These are phyloP conservation scores for Pelargonium nanum DNA, from an alignment of 345 rosid species.

Conservation along the genomic window DNA sequence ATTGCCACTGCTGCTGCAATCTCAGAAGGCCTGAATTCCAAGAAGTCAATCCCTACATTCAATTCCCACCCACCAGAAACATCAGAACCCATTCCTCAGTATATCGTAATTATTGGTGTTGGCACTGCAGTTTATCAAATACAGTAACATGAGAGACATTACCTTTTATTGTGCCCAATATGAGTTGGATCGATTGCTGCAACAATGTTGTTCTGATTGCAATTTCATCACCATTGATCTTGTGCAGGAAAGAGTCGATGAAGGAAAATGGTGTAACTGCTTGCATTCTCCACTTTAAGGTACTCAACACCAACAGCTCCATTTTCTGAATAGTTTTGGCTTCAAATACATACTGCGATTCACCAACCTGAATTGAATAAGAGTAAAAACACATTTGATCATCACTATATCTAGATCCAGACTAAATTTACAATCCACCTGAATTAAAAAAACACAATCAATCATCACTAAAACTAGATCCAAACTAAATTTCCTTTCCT, in stretches of 20 bases:
- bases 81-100: slow-evolving; percentile 17
- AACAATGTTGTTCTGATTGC: slow-evolving; percentile 21
- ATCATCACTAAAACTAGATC: too few relatives aligned
- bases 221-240: slow-evolving; percentile 35
- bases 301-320: slow-evolving; percentile 66
- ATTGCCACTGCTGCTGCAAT: slow-evolving; percentile 76
- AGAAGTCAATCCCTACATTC: slow-evolving; percentile 55
- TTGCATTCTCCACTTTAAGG: slow-evolving; percentile 67
- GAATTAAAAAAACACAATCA: too few relatives aligned
- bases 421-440: too few relatives aligned
- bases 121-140: slow-evolving; percentile 1
- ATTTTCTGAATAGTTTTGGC: slow-evolving; percentile 57
- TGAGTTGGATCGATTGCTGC: slow-evolving; percentile 39
- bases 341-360: slow-evolving; percentile 52
- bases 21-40: slow-evolving; percentile 71
- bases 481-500: background rate
- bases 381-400: background rate
- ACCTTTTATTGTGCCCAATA: slow-evolving; percentile 43
- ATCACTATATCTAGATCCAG: too few relatives aligned
- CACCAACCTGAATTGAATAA: slow-evolving; percentile 29
- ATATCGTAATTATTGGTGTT: slow-evolving; percentile 1
- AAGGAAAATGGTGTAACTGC: slow-evolving; percentile 61
- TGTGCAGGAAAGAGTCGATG: slow-evolving; percentile 44
- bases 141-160: background rate
- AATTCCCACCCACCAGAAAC: slow-evolving; percentile 33